Evolutionary conservation across 768 basidiomycete species (phyloP), one percentile per base, ranked within the genome.

Genomic region (Polyporus arcularius): DNA sequence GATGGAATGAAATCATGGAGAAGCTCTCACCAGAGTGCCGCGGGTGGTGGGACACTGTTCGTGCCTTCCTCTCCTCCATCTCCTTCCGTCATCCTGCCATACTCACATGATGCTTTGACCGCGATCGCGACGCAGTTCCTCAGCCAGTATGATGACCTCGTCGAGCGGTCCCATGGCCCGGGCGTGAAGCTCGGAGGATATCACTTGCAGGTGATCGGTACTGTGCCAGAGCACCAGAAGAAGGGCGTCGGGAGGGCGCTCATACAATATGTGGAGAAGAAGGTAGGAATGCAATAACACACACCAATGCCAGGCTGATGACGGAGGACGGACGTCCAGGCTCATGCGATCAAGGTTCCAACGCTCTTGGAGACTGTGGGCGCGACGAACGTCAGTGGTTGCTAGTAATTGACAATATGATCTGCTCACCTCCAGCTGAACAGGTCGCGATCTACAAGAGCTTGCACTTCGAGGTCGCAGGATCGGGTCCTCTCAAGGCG

Each of bases 111-210:
- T 18, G 30, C 32, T n/a, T 16, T 35, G 15, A 28, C 30, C 26
- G 21, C 21, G 21, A 26, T 26, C 21, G 21, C 21, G 21, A 1
- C 21, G 26, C 38, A 53, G 52, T 53, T 53, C 52, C 18, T 53
- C 16, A 26, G 10, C 38, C 32, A 53, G 38, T 53, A 53, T 28
- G 39, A 53, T 38, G 52, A 7, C 35, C 52, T 53, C 38, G 35
- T 40, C 7, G 52, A 53, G 39, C 8, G n/a, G 10, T 18, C n/a
- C 21, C 35, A 18, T 4, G 38, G 39, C 39, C 7, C 52, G 2
- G 52, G 52, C n/a, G 52, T 53, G 39, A 53, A 53, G 38, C 52
- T 53, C n/a, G 52, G 52, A 12, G 9, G n/a, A 6, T 53, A 38
- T 9, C 35, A 53, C 18, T 26, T 53, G 52, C 52, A 53, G 18